Conservation (phyloP, 1,139 yeast species). For the Suhomyces bokatorum region DNA sequence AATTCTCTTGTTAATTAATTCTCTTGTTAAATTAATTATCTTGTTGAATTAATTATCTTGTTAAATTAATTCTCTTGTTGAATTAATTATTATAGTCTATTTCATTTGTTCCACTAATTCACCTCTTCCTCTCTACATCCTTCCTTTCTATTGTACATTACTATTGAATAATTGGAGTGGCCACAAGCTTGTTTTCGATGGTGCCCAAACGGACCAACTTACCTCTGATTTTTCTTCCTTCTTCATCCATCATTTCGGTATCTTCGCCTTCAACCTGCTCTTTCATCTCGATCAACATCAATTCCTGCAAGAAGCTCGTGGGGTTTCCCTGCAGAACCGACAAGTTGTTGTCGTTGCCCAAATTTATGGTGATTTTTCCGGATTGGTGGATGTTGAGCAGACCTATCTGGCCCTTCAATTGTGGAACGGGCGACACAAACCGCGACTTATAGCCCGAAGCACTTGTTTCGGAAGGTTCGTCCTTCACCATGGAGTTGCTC, state of each 20-base stretch:
- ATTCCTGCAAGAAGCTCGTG: slow-evolving; percentile 72
- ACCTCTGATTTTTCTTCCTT: slow-evolving; percentile 35
- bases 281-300: slow-evolving; percentile 54
- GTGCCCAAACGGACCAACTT: slow-evolving; percentile 62
- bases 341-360: slow-evolving; percentile 67
- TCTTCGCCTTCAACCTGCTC: slow-evolving; percentile 21
- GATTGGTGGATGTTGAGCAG: slow-evolving; percentile 73
- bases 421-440: slow-evolving; percentile 4
- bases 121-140: no score
- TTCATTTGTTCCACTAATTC: no score
- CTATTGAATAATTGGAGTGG: slow-evolving; percentile 38
- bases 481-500: slow-evolving; percentile 17
- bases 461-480: slow-evolving; percentile 13
- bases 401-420: slow-evolving; percentile 61
- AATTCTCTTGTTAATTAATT: no score
- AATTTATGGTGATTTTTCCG: slow-evolving; percentile 71
- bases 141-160: background rate
- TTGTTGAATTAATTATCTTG: no score
- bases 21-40: no score
- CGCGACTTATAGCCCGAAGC: slow-evolving; percentile 5
- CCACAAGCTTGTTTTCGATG: slow-evolving; percentile 56
- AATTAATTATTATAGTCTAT: no score
- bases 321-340: slow-evolving; percentile 75
- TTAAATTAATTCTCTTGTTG: no score
- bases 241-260: slow-evolving; percentile 35